Conservation (phyloP, 495 filamentous ascomycete species). For the Podospora fimiseda region DNA sequence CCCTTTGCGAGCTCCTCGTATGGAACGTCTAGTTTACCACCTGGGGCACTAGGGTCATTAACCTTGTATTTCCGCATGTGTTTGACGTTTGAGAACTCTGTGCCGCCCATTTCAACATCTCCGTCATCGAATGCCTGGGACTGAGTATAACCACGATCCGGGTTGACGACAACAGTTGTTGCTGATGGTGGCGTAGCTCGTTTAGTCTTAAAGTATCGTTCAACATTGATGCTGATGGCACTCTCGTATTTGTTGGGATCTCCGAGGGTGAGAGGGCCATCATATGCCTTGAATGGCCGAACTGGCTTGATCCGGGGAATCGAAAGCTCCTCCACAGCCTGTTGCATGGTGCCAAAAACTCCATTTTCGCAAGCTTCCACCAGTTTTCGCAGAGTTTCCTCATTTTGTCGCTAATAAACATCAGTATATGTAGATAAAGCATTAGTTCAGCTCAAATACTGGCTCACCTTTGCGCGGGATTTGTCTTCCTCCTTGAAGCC, state of each 20-base stretch:
- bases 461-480: constrained; percentile 52
- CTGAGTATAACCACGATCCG: constrained; percentile 38
- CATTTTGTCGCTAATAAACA: constrained; percentile 45
- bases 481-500: constrained; percentile 95
- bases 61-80: constrained; percentile 74
- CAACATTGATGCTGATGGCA: constrained; percentile 76
- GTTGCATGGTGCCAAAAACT: constrained; percentile 71
- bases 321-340: constrained; percentile 69
- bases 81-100: constrained; percentile 57
- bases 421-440: neutral
- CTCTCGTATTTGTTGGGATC: constrained; percentile 67
- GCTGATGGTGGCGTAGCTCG: constrained; percentile 66
- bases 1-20: constrained; percentile 83
- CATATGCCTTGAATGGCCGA: constrained; percentile 67
- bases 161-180: constrained; percentile 61
- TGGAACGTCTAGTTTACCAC: constrained; percentile 78
- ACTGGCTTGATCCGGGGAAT: constrained; percentile 66
- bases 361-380: constrained; percentile 57
- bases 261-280: constrained; percentile 74
- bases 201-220: constrained; percentile 81
- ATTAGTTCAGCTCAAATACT: neutral
- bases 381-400: constrained; percentile 56
- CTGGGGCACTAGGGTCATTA: constrained; percentile 61
- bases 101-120: constrained; percentile 37
- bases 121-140: constrained; percentile 42